A percentile compares a stretch with the other conserved stretches of the same genome.
These are phyloP conservation scores for Starmerella powellii DNA, from an alignment of 805 yeast genomes.

Conservation along the genomic window DNA sequence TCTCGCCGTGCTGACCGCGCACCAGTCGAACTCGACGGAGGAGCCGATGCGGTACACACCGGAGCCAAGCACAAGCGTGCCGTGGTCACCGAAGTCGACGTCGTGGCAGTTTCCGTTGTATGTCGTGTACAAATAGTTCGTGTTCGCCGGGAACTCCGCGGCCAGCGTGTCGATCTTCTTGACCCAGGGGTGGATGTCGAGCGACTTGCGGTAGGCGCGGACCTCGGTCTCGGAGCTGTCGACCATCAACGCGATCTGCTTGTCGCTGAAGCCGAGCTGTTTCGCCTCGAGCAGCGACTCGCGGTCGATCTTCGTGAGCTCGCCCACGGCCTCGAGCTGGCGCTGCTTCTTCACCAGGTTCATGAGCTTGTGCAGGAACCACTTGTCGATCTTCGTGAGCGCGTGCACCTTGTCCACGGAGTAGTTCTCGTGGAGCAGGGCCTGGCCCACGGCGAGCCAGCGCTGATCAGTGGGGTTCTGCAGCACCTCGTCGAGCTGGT, in stretches of 20 bases:
- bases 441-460: slow-evolving; percentile 96
- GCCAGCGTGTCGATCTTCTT: slow-evolving; percentile 96
- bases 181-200: slow-evolving; percentile 79
- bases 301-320: slow-evolving; percentile 44
- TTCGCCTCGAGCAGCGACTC: slow-evolving; percentile 59
- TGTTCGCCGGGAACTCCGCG: slow-evolving; percentile 96
- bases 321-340: slow-evolving; percentile 27
- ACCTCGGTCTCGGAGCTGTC: slow-evolving; percentile 66
- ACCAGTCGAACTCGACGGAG: slow-evolving; percentile 98
- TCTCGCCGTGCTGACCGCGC: slow-evolving; percentile 95
- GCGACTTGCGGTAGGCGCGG: slow-evolving; percentile 66
- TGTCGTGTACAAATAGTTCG: slow-evolving; percentile 91
- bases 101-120: slow-evolving; percentile 84
- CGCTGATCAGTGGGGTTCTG: slow-evolving; percentile 95
- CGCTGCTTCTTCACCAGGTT: slow-evolving; percentile 79
- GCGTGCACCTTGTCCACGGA: slow-evolving; percentile 88
- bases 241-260: slow-evolving; percentile 74
- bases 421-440: slow-evolving; percentile 80
- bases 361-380: slow-evolving; percentile 89
- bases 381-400: slow-evolving; percentile 80
- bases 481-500: slow-evolving; percentile 78
- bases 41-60: slow-evolving; percentile 99
- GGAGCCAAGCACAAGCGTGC: slow-evolving; percentile 92
- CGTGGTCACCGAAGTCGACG: slow-evolving; percentile 74
- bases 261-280: slow-evolving; percentile 89